These are phyloP conservation scores for Penicillium freii DNA, from an alignment of 2,329 filamentous ascomycete species.

Conservation along the genomic window DNA sequence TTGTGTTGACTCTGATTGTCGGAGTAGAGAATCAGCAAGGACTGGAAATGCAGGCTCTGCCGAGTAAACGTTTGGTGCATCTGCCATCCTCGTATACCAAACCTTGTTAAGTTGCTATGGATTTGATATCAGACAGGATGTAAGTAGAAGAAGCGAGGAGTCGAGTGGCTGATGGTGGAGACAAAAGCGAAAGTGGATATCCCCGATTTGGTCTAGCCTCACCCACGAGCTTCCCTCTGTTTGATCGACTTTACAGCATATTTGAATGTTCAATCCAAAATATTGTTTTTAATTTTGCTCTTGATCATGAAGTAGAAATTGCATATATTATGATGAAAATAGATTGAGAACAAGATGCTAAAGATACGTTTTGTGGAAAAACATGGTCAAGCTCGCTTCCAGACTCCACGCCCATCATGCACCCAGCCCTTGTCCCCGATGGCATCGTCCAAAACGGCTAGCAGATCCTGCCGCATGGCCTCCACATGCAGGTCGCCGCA, in stretches of 20 bases:
- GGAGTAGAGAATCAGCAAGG: conserved; percentile 33
- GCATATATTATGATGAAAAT: not conserved
- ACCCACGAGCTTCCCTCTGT: not conserved
- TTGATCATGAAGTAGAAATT: not conserved
- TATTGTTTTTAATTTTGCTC: not conserved
- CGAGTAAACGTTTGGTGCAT: conserved; percentile 22
- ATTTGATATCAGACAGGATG: not conserved
- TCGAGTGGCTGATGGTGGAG: not conserved
- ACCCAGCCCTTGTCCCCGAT: conserved; percentile 29
- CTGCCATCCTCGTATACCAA: conserved; percentile 13
- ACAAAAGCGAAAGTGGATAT: not conserved
- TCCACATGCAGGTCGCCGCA: conserved; percentile 35
- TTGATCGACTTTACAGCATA: not conserved
- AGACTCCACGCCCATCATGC: conserved; percentile 32
- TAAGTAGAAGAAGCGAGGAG: not conserved
- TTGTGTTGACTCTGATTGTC: not conserved
- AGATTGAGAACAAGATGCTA: not conserved
- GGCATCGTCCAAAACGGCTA: conserved; percentile 24
- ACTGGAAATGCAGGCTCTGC: conserved; percentile 32
- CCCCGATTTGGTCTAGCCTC: not conserved
- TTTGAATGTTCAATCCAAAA: not conserved
- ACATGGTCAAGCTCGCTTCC: conserved; percentile 18
- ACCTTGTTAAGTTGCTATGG: not conserved
- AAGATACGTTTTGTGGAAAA: not conserved
- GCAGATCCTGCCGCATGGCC: conserved; percentile 29